Base-by-base conservation (phyloP, 2,329 filamentous ascomycete genomes). In the Colletotrichum brevisporum region DNA sequence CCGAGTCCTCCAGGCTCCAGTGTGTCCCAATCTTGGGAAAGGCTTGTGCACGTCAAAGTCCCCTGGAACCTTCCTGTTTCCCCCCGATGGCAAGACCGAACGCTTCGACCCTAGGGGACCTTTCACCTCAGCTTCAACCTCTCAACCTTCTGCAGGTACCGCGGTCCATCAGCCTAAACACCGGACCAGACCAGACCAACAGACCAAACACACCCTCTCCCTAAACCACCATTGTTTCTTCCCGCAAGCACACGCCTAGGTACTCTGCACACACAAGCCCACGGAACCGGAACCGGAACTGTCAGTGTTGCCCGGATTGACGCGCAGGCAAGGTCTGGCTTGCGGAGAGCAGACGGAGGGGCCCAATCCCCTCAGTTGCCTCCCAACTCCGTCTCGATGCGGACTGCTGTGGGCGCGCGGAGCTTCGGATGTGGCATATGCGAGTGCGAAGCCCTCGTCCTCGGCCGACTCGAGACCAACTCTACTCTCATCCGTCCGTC, bases 61-160 rank as follows among this genome's bases (percentile, higher is more conserved):
- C 51, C 55, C 52, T 51, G 43, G 50, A 69, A 66, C 67, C 63
- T 60, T 67, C 31, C 48, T 54, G 52, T 41, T 54, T 18, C 36
- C 45, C 47, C 47, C 15, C 58, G 48, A 43, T 13, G 15, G 36
- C 18, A 43, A 54, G 45, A 51, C 55, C 61, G 55, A 67, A 66
- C 62, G 67, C 62, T 60, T 56, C 67, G 55, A 67, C 62, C 55
- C 24, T 36, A 69, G 39, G 67, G 67, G 62, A 66, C 67, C 67
- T 67, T 69, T 69, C 67, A 67, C 51, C 67, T 67, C 67, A 69
- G 54, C 62, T 69, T 60, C 62, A 66, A 69, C 36, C 66, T 69
- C 62, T 54, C 50, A 52, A 65, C 21, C 67, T 69, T 63, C 62
- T 69, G 67, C 67, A 67, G 67, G 67, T 69, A 59, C 67, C 31